A percentile compares a stretch with the other conserved stretches of the same genome.
Evolutionary conservation across 345 rosid genomes (phyloP).

Genomic region (Brassica carinata): DNA sequence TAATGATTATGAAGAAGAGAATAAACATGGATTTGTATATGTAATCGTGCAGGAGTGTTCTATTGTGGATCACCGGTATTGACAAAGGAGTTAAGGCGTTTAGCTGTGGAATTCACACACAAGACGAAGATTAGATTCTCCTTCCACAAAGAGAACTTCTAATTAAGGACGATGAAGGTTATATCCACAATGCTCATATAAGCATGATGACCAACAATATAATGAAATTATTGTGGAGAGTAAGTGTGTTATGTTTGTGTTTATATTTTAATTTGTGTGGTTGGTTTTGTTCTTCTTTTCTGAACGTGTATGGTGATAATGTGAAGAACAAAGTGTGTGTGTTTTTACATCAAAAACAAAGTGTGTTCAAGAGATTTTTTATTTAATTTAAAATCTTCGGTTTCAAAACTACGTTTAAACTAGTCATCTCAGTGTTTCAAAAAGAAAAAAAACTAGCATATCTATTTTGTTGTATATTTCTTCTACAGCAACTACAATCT

Average conservation of each 20-base stretch:
- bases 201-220: constrained; percentile 7
- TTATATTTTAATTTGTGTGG: background rate
- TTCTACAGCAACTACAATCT: background rate
- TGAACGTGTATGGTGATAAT: background rate
- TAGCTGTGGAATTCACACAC: constrained; percentile 70
- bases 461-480: background rate
- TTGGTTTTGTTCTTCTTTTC: background rate
- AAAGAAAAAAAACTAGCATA: no score
- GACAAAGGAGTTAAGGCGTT: constrained; percentile 55
- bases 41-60: constrained; percentile 64
- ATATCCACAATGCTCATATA: constrained; percentile 6
- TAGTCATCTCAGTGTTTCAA: background rate
- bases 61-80: constrained; percentile 67
- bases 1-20: background rate
- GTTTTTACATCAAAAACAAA: no score
- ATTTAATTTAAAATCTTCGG: background rate
- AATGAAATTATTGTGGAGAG: background rate
- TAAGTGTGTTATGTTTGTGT: background rate
- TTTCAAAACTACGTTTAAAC: background rate
- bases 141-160: constrained; percentile 80
- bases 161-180: constrained; percentile 21
- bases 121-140: constrained; percentile 68
- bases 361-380: background rate
- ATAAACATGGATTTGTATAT: background rate
- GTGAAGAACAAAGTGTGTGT: background rate